Conservation (phyloP, 2,329 filamentous ascomycete species). For the Seiridium unicorne region DNA sequence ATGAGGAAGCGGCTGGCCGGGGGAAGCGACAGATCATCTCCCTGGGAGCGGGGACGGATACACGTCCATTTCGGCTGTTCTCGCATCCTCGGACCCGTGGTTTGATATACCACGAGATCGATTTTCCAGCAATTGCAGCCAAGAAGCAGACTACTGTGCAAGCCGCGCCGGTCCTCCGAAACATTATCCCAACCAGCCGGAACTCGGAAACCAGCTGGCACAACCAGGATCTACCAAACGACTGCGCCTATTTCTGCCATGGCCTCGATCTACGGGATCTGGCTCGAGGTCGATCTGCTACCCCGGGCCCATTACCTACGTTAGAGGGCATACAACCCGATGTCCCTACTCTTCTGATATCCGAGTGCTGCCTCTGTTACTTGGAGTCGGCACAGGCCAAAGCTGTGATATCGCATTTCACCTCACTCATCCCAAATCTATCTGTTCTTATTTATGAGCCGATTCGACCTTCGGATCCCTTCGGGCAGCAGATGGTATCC, state of each 20-base stretch:
- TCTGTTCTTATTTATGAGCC: conserved; percentile 84
- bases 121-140: conserved; percentile 74
- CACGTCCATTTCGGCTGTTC: conserved; percentile 76
- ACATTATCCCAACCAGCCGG: conserved; percentile 30
- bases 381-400: conserved; percentile 65
- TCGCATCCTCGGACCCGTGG: conserved; percentile 34
- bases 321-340: conserved; percentile 44
- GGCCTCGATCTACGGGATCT: conserved; percentile 70
- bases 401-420: conserved; percentile 65
- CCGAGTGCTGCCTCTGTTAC: conserved; percentile 95
- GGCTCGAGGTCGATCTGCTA: conserved; percentile 12
- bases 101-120: conserved; percentile 86
- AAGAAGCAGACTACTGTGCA: conserved; percentile 60
- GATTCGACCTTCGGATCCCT: conserved; percentile 77
- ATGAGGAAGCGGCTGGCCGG: conserved; percentile 19
- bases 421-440: conserved; percentile 44
- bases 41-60: conserved; percentile 91
- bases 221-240: conserved; percentile 31
- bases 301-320: conserved; percentile 19
- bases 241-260: conserved; percentile 54
- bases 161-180: conserved; percentile 40
- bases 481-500: conserved; percentile 87
- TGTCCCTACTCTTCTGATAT: conserved; percentile 81
- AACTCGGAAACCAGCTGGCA: conserved; percentile 37
- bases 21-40: conserved; percentile 76